phyloP scores from a whole-genome alignment of 495 filamentous ascomycete species.

The Aspergillus affinis region DNA sequence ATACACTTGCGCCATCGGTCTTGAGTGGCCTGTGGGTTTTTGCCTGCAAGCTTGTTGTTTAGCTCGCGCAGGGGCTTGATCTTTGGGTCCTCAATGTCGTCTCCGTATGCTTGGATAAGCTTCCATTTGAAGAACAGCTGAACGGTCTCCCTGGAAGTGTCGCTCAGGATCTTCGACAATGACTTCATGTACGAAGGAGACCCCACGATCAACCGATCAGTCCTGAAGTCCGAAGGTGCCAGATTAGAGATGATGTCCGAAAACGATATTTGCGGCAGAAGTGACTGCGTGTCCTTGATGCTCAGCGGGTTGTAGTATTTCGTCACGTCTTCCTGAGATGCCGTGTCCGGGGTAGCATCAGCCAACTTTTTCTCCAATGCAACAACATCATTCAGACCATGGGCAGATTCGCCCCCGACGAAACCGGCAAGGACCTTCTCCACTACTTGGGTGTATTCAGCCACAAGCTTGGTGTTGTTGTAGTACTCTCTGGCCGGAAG shows the following conservation, averaged over 20 bases:
- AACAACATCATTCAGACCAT: slow-evolving; percentile 48
- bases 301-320: slow-evolving; percentile 59
- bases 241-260: slow-evolving; percentile 51
- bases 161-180: slow-evolving; percentile 46
- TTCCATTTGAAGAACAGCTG: slow-evolving; percentile 63
- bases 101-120: slow-evolving; percentile 51
- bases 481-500: slow-evolving; percentile 68
- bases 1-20: slow-evolving; percentile 74
- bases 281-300: slow-evolving; percentile 48
- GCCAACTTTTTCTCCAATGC: slow-evolving; percentile 62
- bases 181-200: slow-evolving; percentile 56
- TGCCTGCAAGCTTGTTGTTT: slow-evolving; percentile 55
- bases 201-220: slow-evolving; percentile 55
- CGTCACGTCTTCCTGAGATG: slow-evolving; percentile 58
- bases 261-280: slow-evolving; percentile 57
- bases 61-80: slow-evolving; percentile 59
- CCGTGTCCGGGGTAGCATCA: slow-evolving; percentile 54
- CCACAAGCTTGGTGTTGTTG: slow-evolving; percentile 52
- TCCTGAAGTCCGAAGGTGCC: slow-evolving; percentile 49
- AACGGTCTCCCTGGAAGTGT: slow-evolving; percentile 47
- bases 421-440: slow-evolving; percentile 41
- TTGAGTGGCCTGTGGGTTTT: slow-evolving; percentile 60
- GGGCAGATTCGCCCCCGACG: slow-evolving; percentile 23
- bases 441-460: slow-evolving; percentile 52
- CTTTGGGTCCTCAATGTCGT: slow-evolving; percentile 56